Evolutionary conservation across 371 early-diverging fungal species (phyloP), one percentile per base, ranked within the genome.

Genomic region (Gilbertella persicaria): DNA sequence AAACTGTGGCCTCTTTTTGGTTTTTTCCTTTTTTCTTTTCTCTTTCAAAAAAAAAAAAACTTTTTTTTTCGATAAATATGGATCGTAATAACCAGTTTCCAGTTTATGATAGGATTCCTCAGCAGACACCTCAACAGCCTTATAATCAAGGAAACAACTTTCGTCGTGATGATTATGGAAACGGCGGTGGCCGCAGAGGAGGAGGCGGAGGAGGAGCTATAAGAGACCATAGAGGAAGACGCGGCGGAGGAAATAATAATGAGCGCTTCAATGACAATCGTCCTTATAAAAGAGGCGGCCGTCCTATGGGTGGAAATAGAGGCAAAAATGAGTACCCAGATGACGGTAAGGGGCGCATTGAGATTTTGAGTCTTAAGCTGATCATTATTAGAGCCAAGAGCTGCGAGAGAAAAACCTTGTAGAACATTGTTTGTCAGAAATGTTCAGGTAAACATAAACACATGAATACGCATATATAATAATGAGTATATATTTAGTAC

Each of bases 361-460:
- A 33, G 30, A 37, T 37, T 4, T 19, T 16, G 30, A 43, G 42
- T 45, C 12, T 44, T n/a, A n/a, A n/a, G n/a, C 26, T 28, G 21
- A 13, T 33, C 33, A 35, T 33, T 33, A 4, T 50, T 77, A 50
- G 74, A 73, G 46, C 58, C 74, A 45, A 71, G 77, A 58, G 63
- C 71, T 4, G 73, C 74, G 28, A 64, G 64, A 51, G 79, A 78
- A 47, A 66, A 69, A 44, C 79, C 79, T 33, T 78, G 79, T 51
- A 63, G 80, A 62, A 80, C 80, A 10, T 51, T 80, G 23, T 80
- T 80, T 56, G 69, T 80, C 21, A 73, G 80, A 65, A 74, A 80
- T 64, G 69, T 78, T 58, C 78, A 80, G 78, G 80, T 80, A 78
- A 66, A 44, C 47, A 2, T 12, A n/a, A 35, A 6, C 29, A 6